Conservation (phyloP, 2,329 filamentous ascomycete species). For the Thelonectria discophora region DNA sequence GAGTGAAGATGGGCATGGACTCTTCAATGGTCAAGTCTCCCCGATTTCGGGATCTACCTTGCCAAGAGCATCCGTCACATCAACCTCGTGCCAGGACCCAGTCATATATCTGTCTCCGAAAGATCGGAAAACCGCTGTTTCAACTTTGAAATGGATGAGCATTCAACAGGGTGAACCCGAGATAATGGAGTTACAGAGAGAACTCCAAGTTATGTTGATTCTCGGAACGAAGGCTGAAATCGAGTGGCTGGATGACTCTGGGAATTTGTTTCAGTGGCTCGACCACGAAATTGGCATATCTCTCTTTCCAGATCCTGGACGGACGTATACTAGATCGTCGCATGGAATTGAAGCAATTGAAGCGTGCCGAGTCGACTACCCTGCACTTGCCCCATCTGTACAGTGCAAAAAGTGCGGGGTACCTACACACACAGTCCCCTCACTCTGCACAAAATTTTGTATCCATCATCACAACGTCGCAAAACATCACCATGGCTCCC, state of each 20-base stretch:
- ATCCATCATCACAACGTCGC: constrained; percentile 26
- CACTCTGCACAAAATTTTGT: constrained; percentile 47
- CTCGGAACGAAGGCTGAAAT: constrained; percentile 81
- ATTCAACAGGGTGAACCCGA: constrained; percentile 40
- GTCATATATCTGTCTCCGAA: constrained; percentile 55
- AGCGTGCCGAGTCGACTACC: constrained; percentile 27
- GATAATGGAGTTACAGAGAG: constrained; percentile 55
- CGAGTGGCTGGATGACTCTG: constrained; percentile 70
- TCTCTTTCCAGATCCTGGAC: constrained; percentile 2
- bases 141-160: constrained; percentile 57
- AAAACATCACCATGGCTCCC: constrained; percentile 53
- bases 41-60: constrained; percentile 18
- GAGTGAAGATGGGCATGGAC: background rate
- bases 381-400: constrained; percentile 32
- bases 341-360: background rate
- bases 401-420: constrained; percentile 51
- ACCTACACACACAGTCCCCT: constrained; percentile 50
- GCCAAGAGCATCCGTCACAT: constrained; percentile 35
- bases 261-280: constrained; percentile 61
- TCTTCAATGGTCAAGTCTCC: background rate
- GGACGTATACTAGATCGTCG: background rate
- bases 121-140: constrained; percentile 67
- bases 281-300: constrained; percentile 50
- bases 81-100: constrained; percentile 42
- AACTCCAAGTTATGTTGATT: constrained; percentile 78